phyloP scores from a whole-genome alignment of 75 land plant genomes.

The Cryptomeria japonica region DNA sequence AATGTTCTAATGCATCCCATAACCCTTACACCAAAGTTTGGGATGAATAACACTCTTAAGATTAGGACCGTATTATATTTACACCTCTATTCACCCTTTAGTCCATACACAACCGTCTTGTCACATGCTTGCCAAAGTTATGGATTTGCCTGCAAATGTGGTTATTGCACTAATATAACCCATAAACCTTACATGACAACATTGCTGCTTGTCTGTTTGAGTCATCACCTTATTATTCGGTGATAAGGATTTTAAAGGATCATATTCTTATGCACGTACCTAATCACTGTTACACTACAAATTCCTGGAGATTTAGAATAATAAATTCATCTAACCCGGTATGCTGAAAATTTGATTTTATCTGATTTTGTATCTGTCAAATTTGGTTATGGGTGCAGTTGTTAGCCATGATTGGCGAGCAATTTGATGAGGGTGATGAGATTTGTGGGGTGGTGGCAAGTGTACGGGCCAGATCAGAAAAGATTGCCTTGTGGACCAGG shows the following conservation, averaged over 20 bases:
- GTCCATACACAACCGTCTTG: no score
- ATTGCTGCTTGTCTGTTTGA: not conserved
- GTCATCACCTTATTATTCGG: no score
- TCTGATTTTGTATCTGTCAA: not conserved
- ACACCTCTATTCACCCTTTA: no score
- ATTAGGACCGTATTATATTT: no score
- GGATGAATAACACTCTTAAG: not conserved
- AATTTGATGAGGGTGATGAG: conserved; percentile 90
- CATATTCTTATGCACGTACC: not conserved
- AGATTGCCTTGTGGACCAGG: conserved; percentile 93
- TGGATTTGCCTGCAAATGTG: not conserved
- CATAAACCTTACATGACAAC: not conserved
- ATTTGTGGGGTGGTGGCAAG: conserved; percentile 95
- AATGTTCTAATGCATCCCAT: no score
- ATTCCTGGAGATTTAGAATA: not conserved
- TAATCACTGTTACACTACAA: not conserved
- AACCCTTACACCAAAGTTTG: no score
- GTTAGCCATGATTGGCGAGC: conserved; percentile 97
- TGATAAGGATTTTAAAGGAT: not conserved
- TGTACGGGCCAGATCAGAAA: conserved; percentile 78
- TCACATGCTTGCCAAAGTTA: no score
- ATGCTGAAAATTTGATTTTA: not conserved
- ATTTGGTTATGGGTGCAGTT: conserved; percentile 37
- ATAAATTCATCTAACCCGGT: not conserved
- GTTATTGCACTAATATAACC: not conserved